These are phyloP conservation scores for Fistulinella cinereoalba DNA, from an alignment of 1,284 basidiomycete genomes.

Conservation along the genomic window DNA sequence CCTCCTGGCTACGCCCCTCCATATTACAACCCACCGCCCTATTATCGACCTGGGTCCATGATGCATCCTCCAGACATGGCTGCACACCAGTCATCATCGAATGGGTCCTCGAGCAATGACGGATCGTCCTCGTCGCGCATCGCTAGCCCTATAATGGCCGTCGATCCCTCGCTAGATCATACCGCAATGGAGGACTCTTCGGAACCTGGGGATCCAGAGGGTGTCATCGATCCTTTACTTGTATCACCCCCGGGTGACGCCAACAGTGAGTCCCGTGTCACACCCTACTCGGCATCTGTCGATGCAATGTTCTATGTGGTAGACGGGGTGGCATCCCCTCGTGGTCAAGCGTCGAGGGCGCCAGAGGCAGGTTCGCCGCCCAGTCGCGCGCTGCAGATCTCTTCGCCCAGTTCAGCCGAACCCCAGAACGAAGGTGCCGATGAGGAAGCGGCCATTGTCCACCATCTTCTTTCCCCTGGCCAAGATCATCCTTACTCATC, in stretches of 20 bases:
- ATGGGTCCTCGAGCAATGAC: slow-evolving; percentile 21
- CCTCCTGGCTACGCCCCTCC: slow-evolving; percentile 42
- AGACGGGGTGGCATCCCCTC: slow-evolving; percentile 20
- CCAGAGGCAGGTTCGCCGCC: slow-evolving; percentile 12
- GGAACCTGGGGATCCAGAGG: slow-evolving; percentile 21
- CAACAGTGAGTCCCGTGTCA: slow-evolving; percentile 16
- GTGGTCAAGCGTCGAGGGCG: slow-evolving; percentile 6
- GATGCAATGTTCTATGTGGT: slow-evolving; percentile 27
- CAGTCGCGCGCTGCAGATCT: background rate
- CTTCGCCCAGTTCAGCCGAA: slow-evolving; percentile 12
- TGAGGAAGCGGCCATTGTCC: slow-evolving; percentile 19
- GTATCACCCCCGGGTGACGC: slow-evolving; percentile 24
- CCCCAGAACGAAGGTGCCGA: slow-evolving; percentile 10
- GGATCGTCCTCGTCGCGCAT: slow-evolving; percentile 31
- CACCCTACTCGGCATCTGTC: slow-evolving; percentile 18
- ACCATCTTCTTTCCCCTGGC: slow-evolving; percentile 20
- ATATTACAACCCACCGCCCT: slow-evolving; percentile 45
- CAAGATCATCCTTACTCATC: slow-evolving; percentile 18
- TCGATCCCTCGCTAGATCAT: slow-evolving; percentile 27
- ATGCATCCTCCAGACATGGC: slow-evolving; percentile 20
- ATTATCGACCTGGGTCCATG: slow-evolving; percentile 44
- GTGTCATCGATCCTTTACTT: slow-evolving; percentile 42
- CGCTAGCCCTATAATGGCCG: slow-evolving; percentile 24
- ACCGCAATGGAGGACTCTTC: slow-evolving; percentile 11
- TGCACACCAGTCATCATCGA: slow-evolving; percentile 16